These are phyloP conservation scores for Boletus rubroflammeus DNA, from an alignment of 768 basidiomycete genomes.

Conservation along the genomic window DNA sequence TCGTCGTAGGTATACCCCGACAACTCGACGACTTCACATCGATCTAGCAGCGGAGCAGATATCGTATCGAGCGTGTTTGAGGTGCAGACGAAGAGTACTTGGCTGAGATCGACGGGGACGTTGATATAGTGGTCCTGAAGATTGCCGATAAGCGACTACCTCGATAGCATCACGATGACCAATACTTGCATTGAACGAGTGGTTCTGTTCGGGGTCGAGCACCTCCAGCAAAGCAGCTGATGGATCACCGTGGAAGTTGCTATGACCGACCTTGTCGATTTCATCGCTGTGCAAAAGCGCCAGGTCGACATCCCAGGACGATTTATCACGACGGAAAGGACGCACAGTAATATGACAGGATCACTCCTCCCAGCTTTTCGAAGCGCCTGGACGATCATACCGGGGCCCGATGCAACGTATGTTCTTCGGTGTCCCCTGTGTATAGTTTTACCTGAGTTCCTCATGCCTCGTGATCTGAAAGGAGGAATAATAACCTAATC, in stretches of 20 bases:
- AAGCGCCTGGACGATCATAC: constrained; percentile 81
- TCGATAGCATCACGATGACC: not conserved
- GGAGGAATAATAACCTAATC: constrained; percentile 40
- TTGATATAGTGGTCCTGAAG: constrained; percentile 87
- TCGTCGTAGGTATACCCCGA: constrained; percentile 87
- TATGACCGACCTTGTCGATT: constrained; percentile 86
- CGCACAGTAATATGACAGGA: constrained; percentile 70
- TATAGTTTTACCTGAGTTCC: constrained; percentile 1
- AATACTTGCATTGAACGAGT: constrained; percentile 64
- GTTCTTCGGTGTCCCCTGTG: constrained; percentile 66
- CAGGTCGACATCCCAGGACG: not conserved
- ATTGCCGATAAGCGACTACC: not conserved
- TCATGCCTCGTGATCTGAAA: constrained; percentile 5
- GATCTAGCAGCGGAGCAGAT: constrained; percentile 80
- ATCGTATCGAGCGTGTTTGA: constrained; percentile 90
- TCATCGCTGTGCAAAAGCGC: constrained; percentile 52
- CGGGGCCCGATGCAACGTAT: constrained; percentile 88
- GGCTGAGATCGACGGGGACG: constrained; percentile 82
- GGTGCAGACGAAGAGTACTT: constrained; percentile 89
- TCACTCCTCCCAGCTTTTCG: constrained; percentile 79
- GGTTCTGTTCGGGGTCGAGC: constrained; percentile 91
- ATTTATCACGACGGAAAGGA: not conserved
- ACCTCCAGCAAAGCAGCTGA: constrained; percentile 88
- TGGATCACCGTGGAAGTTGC: constrained; percentile 90
- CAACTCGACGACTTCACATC: constrained; percentile 84